phyloP scores from a whole-genome alignment of 2,329 filamentous ascomycete species.

The Xylaria sp. region DNA sequence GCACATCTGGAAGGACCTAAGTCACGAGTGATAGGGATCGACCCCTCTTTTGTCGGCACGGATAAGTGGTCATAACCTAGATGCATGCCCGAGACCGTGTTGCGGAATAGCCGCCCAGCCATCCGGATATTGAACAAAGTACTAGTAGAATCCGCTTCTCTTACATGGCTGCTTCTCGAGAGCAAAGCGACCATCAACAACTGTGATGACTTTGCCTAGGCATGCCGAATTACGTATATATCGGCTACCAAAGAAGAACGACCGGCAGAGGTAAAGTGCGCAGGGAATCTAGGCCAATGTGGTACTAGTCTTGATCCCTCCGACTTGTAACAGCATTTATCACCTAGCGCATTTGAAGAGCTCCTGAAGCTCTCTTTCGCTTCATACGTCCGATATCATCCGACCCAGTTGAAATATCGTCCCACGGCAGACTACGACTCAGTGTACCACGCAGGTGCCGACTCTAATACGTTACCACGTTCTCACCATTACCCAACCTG shows the following conservation, averaged over 20 bases:
- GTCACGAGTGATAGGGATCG: too few relatives aligned
- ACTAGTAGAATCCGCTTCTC: too few relatives aligned
- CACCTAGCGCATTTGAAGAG: constrained; percentile 14
- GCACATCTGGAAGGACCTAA: too few relatives aligned
- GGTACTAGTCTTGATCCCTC: constrained; percentile 24
- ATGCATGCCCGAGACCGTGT: too few relatives aligned
- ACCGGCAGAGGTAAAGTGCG: background rate
- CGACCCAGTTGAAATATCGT: constrained; percentile 46
- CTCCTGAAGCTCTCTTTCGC: constrained; percentile 40
- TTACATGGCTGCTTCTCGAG: too few relatives aligned
- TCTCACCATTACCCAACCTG: background rate
- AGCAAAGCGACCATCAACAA: too few relatives aligned
- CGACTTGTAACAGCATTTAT: constrained; percentile 39
- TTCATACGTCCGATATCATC: constrained; percentile 43
- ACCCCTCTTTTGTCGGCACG: too few relatives aligned
- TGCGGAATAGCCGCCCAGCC: too few relatives aligned
- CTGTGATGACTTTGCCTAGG: too few relatives aligned
- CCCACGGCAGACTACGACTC: constrained; percentile 51
- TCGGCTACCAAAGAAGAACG: background rate
- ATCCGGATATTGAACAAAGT: too few relatives aligned
- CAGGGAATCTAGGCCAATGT: background rate
- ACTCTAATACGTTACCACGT: background rate
- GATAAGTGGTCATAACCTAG: too few relatives aligned
- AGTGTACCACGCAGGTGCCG: constrained; percentile 45
- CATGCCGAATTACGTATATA: too few relatives aligned